A percentile compares a stretch with the other conserved stretches of the same genome.
These are phyloP conservation scores for Citrus reticulata DNA, from an alignment of 345 rosid genomes.

Conservation along the genomic window DNA sequence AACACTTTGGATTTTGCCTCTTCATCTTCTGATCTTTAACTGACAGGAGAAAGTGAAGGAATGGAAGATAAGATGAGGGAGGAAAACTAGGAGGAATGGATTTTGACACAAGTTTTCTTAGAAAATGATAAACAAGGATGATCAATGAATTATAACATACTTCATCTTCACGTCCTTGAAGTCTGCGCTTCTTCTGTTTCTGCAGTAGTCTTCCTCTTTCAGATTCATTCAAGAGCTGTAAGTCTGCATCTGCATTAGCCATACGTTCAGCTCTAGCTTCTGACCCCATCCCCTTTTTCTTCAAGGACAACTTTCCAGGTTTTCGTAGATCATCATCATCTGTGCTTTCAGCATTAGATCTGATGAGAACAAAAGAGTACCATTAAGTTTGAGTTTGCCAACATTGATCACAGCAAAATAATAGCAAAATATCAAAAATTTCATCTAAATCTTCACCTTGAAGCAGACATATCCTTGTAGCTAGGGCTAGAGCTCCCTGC, in stretches of 20 bases:
- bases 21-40: background rate
- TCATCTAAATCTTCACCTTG: conserved; percentile 44
- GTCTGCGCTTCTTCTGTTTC: conserved; percentile 88
- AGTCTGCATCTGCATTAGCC: conserved; percentile 73
- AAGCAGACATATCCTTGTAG: conserved; percentile 31
- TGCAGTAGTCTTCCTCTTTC: conserved; percentile 78
- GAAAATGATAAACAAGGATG: background rate
- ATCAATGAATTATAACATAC: conserved; percentile 39
- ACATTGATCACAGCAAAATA: background rate
- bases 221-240: conserved; percentile 67
- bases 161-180: conserved; percentile 90
- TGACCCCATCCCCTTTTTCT: conserved; percentile 90
- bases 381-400: conserved; percentile 6
- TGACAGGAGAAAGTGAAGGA: background rate
- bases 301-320: conserved; percentile 76
- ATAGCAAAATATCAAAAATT: background rate
- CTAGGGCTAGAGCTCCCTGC: conserved; percentile 54
- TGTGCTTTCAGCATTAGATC: conserved; percentile 41
- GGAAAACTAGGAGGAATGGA: background rate
- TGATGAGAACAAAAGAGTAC: conserved; percentile 16
- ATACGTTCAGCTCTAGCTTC: conserved; percentile 78
- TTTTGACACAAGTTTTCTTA: no score
- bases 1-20: background rate
- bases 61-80: conserved; percentile 1
- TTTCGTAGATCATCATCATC: conserved; percentile 70